Evolutionary conservation across 805 yeast genomes (phyloP).

Genomic region (Teunomyces pallodes): DNA sequence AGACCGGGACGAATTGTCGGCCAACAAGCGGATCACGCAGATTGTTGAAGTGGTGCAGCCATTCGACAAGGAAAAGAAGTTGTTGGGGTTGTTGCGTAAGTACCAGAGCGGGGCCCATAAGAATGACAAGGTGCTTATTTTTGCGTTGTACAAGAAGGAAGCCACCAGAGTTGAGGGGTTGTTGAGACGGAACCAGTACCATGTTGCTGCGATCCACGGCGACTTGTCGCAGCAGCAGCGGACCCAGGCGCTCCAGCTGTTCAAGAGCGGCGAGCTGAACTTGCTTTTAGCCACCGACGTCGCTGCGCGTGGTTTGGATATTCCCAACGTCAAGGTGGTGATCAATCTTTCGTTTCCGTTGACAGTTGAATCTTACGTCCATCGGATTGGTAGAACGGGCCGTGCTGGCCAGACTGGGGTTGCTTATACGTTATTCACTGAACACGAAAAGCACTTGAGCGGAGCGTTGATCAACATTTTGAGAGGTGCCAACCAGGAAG

Average conservation of each 20-base stretch:
- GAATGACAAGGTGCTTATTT: conserved; percentile 82
- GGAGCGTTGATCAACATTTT: conserved; percentile 92
- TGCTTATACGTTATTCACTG: conserved; percentile 94
- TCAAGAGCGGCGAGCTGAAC: conserved; percentile 75
- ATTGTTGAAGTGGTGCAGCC: conserved; percentile 86
- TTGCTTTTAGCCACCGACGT: conserved; percentile 95
- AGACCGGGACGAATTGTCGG: conserved; percentile 88
- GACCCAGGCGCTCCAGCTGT: conserved; percentile 78
- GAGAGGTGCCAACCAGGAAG: conserved; percentile 91
- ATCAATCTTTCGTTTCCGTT: conserved; percentile 94
- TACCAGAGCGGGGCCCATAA: conserved; percentile 65
- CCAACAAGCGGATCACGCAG: conserved; percentile 92
- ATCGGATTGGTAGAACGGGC: conserved; percentile 96
- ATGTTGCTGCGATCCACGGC: conserved; percentile 94
- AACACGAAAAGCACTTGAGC: conserved; percentile 91
- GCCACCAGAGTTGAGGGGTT: conserved; percentile 86
- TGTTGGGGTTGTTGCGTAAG: conserved; percentile 67
- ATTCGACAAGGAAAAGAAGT: conserved; percentile 70
- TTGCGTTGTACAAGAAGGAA: conserved; percentile 95
- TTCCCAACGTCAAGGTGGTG: conserved; percentile 94
- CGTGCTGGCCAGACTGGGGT: conserved; percentile 95
- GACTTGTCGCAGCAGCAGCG: conserved; percentile 91
- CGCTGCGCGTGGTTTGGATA: conserved; percentile 96
- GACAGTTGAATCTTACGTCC: conserved; percentile 95
- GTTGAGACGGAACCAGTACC: conserved; percentile 67